Conservation (phyloP, 164 flowering plant genomes). For the Kingdonia uniflora region DNA sequence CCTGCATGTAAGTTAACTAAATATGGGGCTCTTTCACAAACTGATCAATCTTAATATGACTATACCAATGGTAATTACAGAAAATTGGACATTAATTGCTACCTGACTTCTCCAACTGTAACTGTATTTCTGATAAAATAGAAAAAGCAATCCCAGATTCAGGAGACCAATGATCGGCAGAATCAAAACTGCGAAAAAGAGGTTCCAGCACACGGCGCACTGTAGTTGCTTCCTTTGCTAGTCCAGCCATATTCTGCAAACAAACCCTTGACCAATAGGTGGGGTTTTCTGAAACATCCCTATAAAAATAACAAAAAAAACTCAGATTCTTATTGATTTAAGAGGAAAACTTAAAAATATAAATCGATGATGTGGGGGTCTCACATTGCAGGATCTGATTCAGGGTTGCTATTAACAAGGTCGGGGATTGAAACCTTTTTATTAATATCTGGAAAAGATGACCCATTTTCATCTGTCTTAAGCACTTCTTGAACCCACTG, state of each 20-base stretch:
- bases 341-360: background rate
- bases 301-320: slow-evolving; percentile 13
- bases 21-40: background rate
- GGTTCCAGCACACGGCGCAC: slow-evolving; percentile 84
- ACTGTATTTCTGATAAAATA: slow-evolving; percentile 53
- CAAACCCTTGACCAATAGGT: slow-evolving; percentile 80
- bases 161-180: slow-evolving; percentile 58
- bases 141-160: slow-evolving; percentile 58
- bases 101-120: slow-evolving; percentile 71
- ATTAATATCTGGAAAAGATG: slow-evolving; percentile 10
- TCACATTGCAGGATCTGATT: slow-evolving; percentile 33
- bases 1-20: slow-evolving; percentile 28
- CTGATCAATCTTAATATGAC: background rate
- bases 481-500: slow-evolving; percentile 30
- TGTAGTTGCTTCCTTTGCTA: slow-evolving; percentile 74
- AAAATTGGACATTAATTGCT: background rate
- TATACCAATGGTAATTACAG: background rate
- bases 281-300: slow-evolving; percentile 57
- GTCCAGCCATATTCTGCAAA: slow-evolving; percentile 57
- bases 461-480: slow-evolving; percentile 21
- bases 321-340: background rate
- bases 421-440: slow-evolving; percentile 20
- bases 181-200: slow-evolving; percentile 59
- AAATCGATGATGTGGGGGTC: slow-evolving; percentile 6
- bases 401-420: slow-evolving; percentile 17